phyloP scores from a whole-genome alignment of 208 protist species.

The Trypanosoma lewisi region DNA sequence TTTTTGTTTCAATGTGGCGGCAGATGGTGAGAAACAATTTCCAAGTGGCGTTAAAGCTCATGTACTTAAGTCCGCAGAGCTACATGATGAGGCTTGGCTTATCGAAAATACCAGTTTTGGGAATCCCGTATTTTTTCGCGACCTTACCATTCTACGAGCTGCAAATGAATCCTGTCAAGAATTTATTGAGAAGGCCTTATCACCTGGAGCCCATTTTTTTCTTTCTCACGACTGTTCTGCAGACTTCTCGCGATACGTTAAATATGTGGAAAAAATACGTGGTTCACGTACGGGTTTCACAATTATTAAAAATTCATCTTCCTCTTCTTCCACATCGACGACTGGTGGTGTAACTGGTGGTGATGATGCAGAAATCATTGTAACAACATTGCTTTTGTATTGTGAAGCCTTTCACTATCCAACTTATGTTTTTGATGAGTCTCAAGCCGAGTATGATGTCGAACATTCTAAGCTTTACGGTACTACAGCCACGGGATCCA shows the following conservation, averaged over 20 bases:
- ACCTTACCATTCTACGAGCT: slow-evolving; percentile 24
- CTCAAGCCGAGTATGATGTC: slow-evolving; percentile 31
- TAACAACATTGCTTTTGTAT: slow-evolving; percentile 21
- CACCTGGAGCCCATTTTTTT: slow-evolving; percentile 20
- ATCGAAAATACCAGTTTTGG: slow-evolving; percentile 45
- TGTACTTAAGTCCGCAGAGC: not conserved
- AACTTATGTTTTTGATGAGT: slow-evolving; percentile 52
- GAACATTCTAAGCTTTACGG: slow-evolving; percentile 38
- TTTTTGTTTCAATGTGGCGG: slow-evolving; percentile 27
- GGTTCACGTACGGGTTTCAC: slow-evolving; percentile 61
- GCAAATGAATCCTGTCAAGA: slow-evolving; percentile 11
- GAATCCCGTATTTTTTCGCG: slow-evolving; percentile 36
- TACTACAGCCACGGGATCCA: slow-evolving; percentile 17
- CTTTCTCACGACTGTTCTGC: slow-evolving; percentile 33
- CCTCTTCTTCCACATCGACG: too few species aligned
- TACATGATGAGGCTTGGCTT: slow-evolving; percentile 59
- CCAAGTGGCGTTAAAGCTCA: slow-evolving; percentile 12
- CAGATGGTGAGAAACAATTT: not conserved
- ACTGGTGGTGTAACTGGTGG: too few species aligned
- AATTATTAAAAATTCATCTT: slow-evolving; percentile 31
- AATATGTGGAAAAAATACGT: slow-evolving; percentile 41
- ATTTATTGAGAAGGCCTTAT: slow-evolving; percentile 23
- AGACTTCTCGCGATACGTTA: slow-evolving; percentile 57
- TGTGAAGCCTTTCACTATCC: slow-evolving; percentile 58
- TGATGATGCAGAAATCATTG: slow-evolving; percentile 32